Conservation (phyloP, 2,329 filamentous ascomycete species). For the Dothiorella sarmentorum region DNA sequence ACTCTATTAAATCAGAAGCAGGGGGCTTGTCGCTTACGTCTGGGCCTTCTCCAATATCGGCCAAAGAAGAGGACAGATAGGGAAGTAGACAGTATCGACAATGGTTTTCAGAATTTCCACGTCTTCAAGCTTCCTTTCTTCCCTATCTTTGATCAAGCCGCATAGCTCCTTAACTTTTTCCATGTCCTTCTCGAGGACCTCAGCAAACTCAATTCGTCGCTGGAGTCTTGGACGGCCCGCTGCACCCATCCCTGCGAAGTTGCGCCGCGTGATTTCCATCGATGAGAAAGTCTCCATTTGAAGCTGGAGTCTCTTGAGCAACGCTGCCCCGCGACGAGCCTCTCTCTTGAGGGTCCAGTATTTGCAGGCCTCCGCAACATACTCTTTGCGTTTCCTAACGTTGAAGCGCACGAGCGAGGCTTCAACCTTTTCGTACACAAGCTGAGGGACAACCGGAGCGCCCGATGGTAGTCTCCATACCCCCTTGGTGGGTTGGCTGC, state of each 20-base stretch:
- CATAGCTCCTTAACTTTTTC: conserved; percentile 70
- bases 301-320: conserved; percentile 88
- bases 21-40: too few relatives aligned
- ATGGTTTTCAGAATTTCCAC: conserved; percentile 73
- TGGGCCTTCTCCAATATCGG: conserved; percentile 78
- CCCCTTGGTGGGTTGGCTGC: conserved; percentile 56
- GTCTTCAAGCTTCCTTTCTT: conserved; percentile 72
- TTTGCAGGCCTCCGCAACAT: conserved; percentile 85
- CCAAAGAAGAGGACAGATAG: conserved; percentile 70
- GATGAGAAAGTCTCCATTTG: conserved; percentile 96
- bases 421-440: conserved; percentile 82
- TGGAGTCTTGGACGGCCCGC: conserved; percentile 73
- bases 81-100: conserved; percentile 89
- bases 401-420: conserved; percentile 77
- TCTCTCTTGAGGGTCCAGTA: conserved; percentile 98
- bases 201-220: conserved; percentile 83
- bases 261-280: conserved; percentile 92
- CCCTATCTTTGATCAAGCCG: conserved; percentile 68
- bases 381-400: conserved; percentile 85
- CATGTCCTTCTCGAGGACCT: conserved; percentile 71
- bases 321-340: conserved; percentile 81
- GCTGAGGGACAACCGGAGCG: conserved; percentile 87
- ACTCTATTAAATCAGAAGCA: conserved; percentile 10
- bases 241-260: conserved; percentile 93
- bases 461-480: conserved; percentile 92